These are phyloP conservation scores for Lasiodiplodia hormozganensis DNA, from an alignment of 2,329 filamentous ascomycete species.

Conservation along the genomic window DNA sequence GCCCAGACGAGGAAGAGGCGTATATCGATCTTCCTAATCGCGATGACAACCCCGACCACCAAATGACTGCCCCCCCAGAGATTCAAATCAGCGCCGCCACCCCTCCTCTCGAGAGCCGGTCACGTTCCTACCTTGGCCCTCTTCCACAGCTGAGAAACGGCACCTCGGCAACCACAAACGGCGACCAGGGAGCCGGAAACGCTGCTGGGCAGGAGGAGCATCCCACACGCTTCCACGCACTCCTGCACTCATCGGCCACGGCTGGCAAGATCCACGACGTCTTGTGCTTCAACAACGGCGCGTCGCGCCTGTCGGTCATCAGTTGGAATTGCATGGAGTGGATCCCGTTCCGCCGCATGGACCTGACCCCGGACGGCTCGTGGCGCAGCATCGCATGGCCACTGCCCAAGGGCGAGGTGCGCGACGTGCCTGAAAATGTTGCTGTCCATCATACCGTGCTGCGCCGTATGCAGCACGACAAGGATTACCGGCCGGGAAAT, in stretches of 20 bases:
- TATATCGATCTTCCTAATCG: background rate
- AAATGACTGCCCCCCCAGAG: conserved; percentile 34
- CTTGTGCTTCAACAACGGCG: conserved; percentile 68
- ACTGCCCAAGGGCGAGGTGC: conserved; percentile 76
- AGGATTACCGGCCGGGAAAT: conserved; percentile 76
- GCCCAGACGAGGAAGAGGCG: conserved; percentile 50
- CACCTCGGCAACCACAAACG: background rate
- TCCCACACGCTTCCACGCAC: conserved; percentile 57
- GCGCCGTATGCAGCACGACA: conserved; percentile 69
- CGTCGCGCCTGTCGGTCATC: conserved; percentile 62
- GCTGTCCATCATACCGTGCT: conserved; percentile 78
- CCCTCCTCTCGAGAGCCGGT: conserved; percentile 10
- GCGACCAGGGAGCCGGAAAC: background rate
- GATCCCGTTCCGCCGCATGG: conserved; percentile 81
- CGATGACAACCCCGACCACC: background rate
- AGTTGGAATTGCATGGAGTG: conserved; percentile 83
- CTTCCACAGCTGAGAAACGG: background rate
- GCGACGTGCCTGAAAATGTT: conserved; percentile 75
- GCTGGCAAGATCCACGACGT: conserved; percentile 72
- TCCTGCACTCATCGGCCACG: conserved; percentile 64
- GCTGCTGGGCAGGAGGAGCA: background rate
- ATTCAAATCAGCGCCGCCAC: conserved; percentile 43
- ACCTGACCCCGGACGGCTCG: conserved; percentile 72
- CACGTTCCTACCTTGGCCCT: conserved; percentile 9
- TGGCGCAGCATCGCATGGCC: conserved; percentile 86